Conservation (phyloP, 208 protist species). For the Histomonas meleagridis region DNA sequence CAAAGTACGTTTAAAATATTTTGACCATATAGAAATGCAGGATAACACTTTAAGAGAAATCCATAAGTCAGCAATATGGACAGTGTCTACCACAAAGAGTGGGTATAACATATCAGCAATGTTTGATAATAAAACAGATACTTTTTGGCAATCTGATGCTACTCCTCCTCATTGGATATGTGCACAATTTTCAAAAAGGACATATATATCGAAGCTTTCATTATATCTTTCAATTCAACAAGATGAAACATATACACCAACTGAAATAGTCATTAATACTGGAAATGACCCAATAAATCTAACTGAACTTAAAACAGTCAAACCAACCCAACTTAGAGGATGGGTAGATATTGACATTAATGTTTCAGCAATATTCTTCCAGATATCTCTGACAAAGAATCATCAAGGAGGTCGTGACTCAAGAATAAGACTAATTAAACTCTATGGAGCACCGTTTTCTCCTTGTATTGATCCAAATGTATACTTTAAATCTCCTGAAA, state of each 20-base stretch:
- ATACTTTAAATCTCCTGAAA: not conserved
- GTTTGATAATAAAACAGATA: not conserved
- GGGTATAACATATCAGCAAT: not conserved
- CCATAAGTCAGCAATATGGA: not conserved
- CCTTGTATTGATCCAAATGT: not conserved
- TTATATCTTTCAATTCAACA: not conserved
- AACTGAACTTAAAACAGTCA: not conserved
- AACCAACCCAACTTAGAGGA: not conserved
- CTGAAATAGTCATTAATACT: not conserved
- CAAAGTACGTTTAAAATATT: no score
- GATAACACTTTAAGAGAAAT: not conserved
- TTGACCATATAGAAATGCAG: no score
- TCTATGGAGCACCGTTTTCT: not conserved
- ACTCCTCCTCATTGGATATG: constrained; percentile 6
- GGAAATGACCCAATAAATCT: not conserved
- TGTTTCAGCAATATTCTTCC: constrained; percentile 5
- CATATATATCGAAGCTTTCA: not conserved
- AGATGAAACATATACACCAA: constrained; percentile 13
- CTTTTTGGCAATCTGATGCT: constrained; percentile 30
- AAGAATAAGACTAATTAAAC: constrained; percentile 26
- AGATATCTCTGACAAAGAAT: not conserved
- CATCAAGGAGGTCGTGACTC: constrained; percentile 14
- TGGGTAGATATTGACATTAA: constrained; percentile 8
- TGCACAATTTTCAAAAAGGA: constrained; percentile 3
- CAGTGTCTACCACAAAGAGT: not conserved